Evolutionary conservation across 768 basidiomycete genomes (phyloP), one percentile per base, ranked within the genome.

Genomic region (Trametes maxima): DNA sequence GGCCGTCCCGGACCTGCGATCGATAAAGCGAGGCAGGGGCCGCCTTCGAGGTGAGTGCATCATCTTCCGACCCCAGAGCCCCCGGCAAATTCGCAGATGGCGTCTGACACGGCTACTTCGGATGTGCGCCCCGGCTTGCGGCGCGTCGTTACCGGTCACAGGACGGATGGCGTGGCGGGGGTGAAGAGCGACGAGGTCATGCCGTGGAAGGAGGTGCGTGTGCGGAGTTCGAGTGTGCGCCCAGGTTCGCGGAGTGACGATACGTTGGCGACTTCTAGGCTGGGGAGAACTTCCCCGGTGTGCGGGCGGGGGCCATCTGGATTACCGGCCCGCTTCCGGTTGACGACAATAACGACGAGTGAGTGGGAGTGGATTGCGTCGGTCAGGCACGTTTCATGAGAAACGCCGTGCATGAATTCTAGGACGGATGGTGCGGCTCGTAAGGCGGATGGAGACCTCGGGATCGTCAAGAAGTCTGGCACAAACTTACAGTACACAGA

Each of bases 401-500:
- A 35, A 36, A 45, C 28, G 8, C 49, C 28, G 37, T 33, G 28
- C 28, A 33, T 33, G 52, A 55, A 19, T 37, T 36, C 42, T 13
- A 44, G 63, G 43, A 55, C 69, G n/a, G 85, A 86, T 62, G 85
- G 84, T 14, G 80, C 76, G 13, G 69, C 65, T 13, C 77, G 84
- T 33, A 59, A 60, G 28, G 72, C 81, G 24, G 54, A 62, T 14
- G 75, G 78, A 5, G 76, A 75, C 62, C 70, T 80, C 36, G 78
- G 80, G 1, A 72, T 86, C 16, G 65, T 72, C n/a, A 75, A 80
- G 43, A 74, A 74, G 4, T 73, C 67, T 35, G 83, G 83, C 12
- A 79, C 82, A 7, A 82, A 80, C 59, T 65, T 83, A 21, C 77
- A 78, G 46, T 79, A 78, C 48, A 86, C 85, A 1, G 85, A 85